Evolutionary conservation across 352 stramenopile genomes (phyloP).

Genomic region (Elongisporangium undulatum): DNA sequence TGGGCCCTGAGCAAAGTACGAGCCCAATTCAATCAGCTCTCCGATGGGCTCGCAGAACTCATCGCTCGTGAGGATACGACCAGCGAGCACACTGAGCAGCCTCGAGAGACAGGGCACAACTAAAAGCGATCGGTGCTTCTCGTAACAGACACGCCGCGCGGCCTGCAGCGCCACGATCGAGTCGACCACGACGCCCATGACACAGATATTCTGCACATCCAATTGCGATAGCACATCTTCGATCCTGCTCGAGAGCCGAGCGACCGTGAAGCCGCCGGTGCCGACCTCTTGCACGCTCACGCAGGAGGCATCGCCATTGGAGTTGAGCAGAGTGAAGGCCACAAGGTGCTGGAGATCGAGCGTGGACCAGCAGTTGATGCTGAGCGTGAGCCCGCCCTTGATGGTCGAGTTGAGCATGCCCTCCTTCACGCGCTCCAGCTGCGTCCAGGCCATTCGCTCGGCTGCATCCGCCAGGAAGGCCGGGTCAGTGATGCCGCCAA

Average conservation of each 20-base stretch:
- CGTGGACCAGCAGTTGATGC: slow-evolving; percentile 63
- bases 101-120: slow-evolving; percentile 66
- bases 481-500: slow-evolving; percentile 21
- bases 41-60: slow-evolving; percentile 41
- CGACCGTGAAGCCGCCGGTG: slow-evolving; percentile 20
- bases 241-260: slow-evolving; percentile 31
- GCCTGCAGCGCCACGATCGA: slow-evolving; percentile 55
- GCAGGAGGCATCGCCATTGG: slow-evolving; percentile 69
- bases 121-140: slow-evolving; percentile 39
- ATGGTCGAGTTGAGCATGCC: slow-evolving; percentile 78
- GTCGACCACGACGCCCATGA: slow-evolving; percentile 75
- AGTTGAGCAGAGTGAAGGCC: slow-evolving; percentile 74
- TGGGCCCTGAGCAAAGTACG: slow-evolving; percentile 52
- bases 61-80: slow-evolving; percentile 49
- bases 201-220: slow-evolving; percentile 53
- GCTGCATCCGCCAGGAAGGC: slow-evolving; percentile 37
- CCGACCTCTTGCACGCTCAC: slow-evolving; percentile 56
- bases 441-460: slow-evolving; percentile 25
- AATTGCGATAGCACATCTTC: slow-evolving; percentile 39
- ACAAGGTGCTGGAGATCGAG: slow-evolving; percentile 63
- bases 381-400: slow-evolving; percentile 75
- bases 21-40: slow-evolving; percentile 55
- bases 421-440: slow-evolving; percentile 78
- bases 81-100: slow-evolving; percentile 47
- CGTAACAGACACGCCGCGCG: slow-evolving; percentile 39